A percentile compares a stretch with the other conserved stretches of the same genome.
These are phyloP conservation scores for Hortiboletus campestris DNA, from an alignment of 768 basidiomycete species.

Conservation along the genomic window DNA sequence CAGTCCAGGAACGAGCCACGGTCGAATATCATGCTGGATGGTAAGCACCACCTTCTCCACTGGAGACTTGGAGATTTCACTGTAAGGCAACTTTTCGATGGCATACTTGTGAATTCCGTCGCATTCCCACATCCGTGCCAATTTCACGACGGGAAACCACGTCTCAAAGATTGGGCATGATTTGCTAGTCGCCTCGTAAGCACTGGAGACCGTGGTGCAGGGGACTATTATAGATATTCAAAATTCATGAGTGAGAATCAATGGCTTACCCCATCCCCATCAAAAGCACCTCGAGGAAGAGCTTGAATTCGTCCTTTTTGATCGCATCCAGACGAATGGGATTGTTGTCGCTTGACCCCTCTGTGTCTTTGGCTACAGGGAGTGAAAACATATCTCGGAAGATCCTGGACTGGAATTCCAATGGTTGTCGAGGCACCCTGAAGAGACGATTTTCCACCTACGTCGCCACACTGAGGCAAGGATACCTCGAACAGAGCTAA, in stretches of 20 bases:
- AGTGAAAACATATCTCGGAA: slow-evolving; percentile 29
- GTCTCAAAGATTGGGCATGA: slow-evolving; percentile 12
- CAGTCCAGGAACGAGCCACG: slow-evolving; percentile 35
- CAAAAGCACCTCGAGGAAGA: slow-evolving; percentile 24
- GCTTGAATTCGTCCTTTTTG: slow-evolving; percentile 23
- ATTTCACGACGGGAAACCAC: slow-evolving; percentile 40
- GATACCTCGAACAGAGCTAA: not conserved
- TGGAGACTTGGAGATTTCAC: not conserved
- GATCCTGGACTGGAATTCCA: slow-evolving; percentile 26
- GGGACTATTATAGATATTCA: not conserved
- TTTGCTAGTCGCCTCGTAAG: not conserved
- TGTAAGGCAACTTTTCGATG: slow-evolving; percentile 27
- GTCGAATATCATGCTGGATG: slow-evolving; percentile 28
- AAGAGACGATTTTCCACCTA: slow-evolving; percentile 30
- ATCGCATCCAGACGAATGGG: slow-evolving; percentile 26
- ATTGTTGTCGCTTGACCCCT: slow-evolving; percentile 19
- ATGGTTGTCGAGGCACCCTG: slow-evolving; percentile 22
- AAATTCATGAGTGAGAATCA: not conserved
- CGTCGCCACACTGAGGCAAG: not conserved
- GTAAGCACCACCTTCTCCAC: slow-evolving; percentile 33
- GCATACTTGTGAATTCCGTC: slow-evolving; percentile 29
- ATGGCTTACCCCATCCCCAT: slow-evolving; percentile 8
- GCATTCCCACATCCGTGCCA: slow-evolving; percentile 41
- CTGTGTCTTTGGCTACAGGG: slow-evolving; percentile 9
- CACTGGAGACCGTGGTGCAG: not conserved